Conservation (phyloP, 129 eudicot species). For the Artemisia annua region DNA sequence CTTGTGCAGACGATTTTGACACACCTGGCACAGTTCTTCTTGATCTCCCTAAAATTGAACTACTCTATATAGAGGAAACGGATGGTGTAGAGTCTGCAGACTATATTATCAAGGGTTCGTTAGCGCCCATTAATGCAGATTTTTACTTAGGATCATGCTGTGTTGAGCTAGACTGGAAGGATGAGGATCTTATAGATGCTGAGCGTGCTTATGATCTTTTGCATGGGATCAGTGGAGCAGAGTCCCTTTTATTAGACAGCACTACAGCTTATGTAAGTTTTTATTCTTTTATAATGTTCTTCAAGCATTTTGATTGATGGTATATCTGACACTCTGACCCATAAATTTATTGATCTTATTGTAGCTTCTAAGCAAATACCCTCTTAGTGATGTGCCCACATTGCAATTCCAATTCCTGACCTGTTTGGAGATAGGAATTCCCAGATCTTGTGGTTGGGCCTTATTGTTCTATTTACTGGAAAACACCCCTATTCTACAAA, state of each 20-base stretch:
- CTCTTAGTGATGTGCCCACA: background rate
- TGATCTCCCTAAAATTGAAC: background rate
- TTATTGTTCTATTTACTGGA: background rate
- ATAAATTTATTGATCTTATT: background rate
- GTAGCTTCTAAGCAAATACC: background rate
- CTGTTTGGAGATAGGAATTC: background rate
- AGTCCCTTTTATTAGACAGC: background rate
- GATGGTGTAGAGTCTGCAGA: background rate
- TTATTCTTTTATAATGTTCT: background rate
- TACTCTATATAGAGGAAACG: background rate
- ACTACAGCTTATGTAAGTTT: background rate
- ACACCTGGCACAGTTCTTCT: background rate
- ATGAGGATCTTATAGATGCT: background rate
- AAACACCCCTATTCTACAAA: background rate
- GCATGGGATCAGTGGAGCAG: background rate
- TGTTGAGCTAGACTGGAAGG: background rate
- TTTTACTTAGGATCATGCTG: background rate
- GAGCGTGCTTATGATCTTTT: background rate
- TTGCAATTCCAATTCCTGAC: background rate
- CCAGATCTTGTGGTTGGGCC: background rate
- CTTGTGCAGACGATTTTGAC: background rate
- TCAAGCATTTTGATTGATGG: background rate
- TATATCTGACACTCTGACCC: background rate
- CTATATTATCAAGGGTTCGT: background rate
- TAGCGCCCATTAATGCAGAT: background rate